Evolutionary conservation across 345 rosid genomes (phyloP).

Genomic region (Limnanthes douglasii): DNA sequence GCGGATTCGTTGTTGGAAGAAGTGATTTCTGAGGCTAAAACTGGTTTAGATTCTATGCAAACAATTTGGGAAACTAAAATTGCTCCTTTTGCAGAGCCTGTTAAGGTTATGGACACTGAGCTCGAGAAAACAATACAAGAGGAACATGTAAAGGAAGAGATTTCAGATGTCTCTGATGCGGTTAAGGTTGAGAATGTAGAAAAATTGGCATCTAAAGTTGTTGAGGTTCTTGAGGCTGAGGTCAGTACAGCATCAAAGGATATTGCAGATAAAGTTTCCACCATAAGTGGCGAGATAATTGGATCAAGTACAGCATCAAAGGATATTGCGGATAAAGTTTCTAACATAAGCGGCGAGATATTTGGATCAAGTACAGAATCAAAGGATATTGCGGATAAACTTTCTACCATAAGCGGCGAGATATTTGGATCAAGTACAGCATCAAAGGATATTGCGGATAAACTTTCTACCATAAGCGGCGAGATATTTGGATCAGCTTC

Average conservation of each 20-base stretch:
- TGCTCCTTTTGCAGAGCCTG: slow-evolving; percentile 7
- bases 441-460: slow-evolving; percentile 6
- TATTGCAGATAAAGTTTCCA: slow-evolving; percentile 3
- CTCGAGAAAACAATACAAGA: slow-evolving; percentile 13
- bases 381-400: slow-evolving; percentile 5
- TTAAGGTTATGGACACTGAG: slow-evolving; percentile 7
- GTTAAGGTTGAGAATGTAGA: slow-evolving; percentile 21
- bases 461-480: slow-evolving; percentile 1
- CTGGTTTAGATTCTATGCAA: too few species aligned
- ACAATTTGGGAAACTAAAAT: too few species aligned
- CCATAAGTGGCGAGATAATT: slow-evolving; percentile 4
- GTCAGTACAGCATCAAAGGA: slow-evolving; percentile 3
- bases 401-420: slow-evolving; percentile 3
- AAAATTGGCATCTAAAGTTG: slow-evolving; percentile 6
- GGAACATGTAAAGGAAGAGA: slow-evolving; percentile 8
- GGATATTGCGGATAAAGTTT: slow-evolving; percentile 3
- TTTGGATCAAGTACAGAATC: slow-evolving; percentile 2
- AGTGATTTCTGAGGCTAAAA: too few species aligned
- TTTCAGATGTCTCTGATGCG: slow-evolving; percentile 11
- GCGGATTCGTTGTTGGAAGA: slow-evolving; percentile 7
- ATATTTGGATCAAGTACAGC: slow-evolving; percentile 1
- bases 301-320: slow-evolving; percentile 4
- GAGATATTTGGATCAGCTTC: slow-evolving; percentile 7
- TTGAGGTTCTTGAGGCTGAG: too few species aligned
- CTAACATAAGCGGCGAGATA: slow-evolving; percentile 5